A percentile compares a stretch with the other conserved stretches of the same genome.
These are phyloP conservation scores for Drechslerella coelobrocha DNA, from an alignment of 2,329 filamentous ascomycete genomes.

Conservation along the genomic window DNA sequence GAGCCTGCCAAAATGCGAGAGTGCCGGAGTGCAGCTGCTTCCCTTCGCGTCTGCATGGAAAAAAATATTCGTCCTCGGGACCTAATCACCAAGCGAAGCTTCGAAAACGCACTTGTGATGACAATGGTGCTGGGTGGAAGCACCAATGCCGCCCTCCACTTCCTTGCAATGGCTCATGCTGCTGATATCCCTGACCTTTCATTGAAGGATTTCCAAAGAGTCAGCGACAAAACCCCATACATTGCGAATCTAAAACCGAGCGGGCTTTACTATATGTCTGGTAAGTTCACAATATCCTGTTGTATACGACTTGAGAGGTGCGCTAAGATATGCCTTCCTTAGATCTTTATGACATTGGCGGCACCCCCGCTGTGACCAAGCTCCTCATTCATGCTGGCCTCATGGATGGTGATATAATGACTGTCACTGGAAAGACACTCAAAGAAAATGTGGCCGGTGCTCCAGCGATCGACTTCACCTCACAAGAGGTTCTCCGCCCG, in stretches of 20 bases:
- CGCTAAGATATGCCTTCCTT: conserved; percentile 56
- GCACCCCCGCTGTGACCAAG: conserved; percentile 85
- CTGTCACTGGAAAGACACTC: conserved; percentile 83
- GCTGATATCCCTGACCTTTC: conserved; percentile 76
- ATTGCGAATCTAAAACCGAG: conserved; percentile 84
- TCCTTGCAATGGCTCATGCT: conserved; percentile 87
- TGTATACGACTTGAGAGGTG: neutral
- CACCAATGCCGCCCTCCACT: conserved; percentile 87
- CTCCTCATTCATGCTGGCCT: conserved; percentile 77
- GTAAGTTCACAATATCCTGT: neutral
- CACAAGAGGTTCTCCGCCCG: conserved; percentile 82
- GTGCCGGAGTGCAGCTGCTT: conserved; percentile 79
- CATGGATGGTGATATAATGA: conserved; percentile 78
- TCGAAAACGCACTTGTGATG: conserved; percentile 87
- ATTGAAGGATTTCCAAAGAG: conserved; percentile 81
- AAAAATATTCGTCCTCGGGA: conserved; percentile 81
- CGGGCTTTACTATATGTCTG: conserved; percentile 80
- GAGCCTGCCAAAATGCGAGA: conserved; percentile 81
- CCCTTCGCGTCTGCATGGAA: conserved; percentile 80
- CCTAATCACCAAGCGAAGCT: conserved; percentile 77
- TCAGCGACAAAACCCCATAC: conserved; percentile 82
- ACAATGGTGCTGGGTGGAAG: conserved; percentile 91
- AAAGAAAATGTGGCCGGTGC: conserved; percentile 79
- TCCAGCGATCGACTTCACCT: conserved; percentile 69
- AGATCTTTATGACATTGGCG: conserved; percentile 83